A percentile compares a stretch with the other conserved stretches of the same genome.
These are phyloP conservation scores for Crucibulum laeve DNA, from an alignment of 768 basidiomycete genomes.

Conservation along the genomic window DNA sequence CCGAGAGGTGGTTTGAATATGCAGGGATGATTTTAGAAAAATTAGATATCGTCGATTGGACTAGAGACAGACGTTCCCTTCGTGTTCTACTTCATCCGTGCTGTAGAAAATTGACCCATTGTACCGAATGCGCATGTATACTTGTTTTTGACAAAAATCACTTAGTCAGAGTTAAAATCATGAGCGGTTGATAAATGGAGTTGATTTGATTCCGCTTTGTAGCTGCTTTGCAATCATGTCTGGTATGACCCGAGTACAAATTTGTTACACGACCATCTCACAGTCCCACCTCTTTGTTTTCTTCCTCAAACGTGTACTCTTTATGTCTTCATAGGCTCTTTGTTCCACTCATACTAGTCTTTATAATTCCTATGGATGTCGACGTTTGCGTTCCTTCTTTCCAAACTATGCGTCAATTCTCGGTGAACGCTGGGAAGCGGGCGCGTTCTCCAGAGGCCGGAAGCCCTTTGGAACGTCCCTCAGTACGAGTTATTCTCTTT, in stretches of 20 bases:
- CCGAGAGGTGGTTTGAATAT: conserved; percentile 60
- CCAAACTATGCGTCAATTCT: conserved; percentile 23
- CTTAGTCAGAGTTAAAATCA: too few relatives aligned
- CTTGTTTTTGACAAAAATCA: too few relatives aligned
- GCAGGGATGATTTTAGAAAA: conserved; percentile 36
- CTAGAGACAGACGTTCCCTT: too few relatives aligned
- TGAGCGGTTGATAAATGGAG: too few relatives aligned
- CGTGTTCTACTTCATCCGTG: too few relatives aligned
- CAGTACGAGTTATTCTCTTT: too few relatives aligned
- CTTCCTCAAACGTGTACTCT: background rate
- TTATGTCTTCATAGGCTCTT: background rate
- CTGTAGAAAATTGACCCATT: too few relatives aligned
- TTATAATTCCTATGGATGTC: conserved; percentile 44
- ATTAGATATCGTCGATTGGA: background rate
- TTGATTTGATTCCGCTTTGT: too few relatives aligned
- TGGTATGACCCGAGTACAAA: too few relatives aligned
- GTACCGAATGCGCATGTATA: too few relatives aligned
- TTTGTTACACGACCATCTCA: conserved; percentile 3
- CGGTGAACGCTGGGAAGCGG: conserved; percentile 38
- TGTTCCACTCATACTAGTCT: background rate
- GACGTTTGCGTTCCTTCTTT: conserved; percentile 48
- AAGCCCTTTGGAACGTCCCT: conserved; percentile 44
- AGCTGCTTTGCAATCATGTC: too few relatives aligned
- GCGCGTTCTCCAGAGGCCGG: conserved; percentile 52
- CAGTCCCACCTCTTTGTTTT: conserved; percentile 1